phyloP scores from a whole-genome alignment of 2,329 filamentous ascomycete genomes.

The Clarireedia sp. region DNA sequence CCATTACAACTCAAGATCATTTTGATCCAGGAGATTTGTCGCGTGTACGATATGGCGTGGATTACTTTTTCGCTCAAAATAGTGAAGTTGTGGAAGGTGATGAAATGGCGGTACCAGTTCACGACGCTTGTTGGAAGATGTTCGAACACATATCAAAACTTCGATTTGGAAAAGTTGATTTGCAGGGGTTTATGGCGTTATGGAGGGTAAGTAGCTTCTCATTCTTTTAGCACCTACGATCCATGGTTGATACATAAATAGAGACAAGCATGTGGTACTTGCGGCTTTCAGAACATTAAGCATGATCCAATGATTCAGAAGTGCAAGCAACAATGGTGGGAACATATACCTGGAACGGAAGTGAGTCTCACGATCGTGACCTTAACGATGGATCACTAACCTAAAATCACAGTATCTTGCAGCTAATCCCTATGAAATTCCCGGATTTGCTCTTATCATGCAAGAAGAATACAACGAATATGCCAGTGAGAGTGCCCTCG shows the following conservation, averaged over 20 bases:
- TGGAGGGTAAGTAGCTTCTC: constrained; percentile 5
- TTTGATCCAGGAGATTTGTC: neutral
- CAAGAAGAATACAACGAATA: neutral
- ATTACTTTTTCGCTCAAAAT: constrained; percentile 2
- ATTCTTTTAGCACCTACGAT: neutral
- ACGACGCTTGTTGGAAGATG: constrained; percentile 16
- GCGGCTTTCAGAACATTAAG: constrained; percentile 10
- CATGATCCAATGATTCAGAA: constrained; percentile 1
- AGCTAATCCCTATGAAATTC: constrained; percentile 11
- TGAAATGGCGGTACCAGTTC: constrained; percentile 5
- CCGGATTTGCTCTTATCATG: constrained; percentile 4
- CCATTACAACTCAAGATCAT: neutral
- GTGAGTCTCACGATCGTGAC: neutral
- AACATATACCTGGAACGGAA: constrained; percentile 10
- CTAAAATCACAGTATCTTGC: constrained; percentile 5
- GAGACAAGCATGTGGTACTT: constrained; percentile 8
- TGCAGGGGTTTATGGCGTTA: constrained; percentile 12
- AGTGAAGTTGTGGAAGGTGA: neutral
- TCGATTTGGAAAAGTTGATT: constrained; percentile 11
- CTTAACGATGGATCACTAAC: neutral
- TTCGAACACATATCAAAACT: constrained; percentile 11
- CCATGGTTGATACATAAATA: neutral
- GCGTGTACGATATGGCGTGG: neutral
- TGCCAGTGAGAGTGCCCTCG: neutral
- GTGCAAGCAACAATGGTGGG: constrained; percentile 5